phyloP scores from a whole-genome alignment of 2,329 filamentous ascomycete genomes.

The Xylariaceae sp. region DNA sequence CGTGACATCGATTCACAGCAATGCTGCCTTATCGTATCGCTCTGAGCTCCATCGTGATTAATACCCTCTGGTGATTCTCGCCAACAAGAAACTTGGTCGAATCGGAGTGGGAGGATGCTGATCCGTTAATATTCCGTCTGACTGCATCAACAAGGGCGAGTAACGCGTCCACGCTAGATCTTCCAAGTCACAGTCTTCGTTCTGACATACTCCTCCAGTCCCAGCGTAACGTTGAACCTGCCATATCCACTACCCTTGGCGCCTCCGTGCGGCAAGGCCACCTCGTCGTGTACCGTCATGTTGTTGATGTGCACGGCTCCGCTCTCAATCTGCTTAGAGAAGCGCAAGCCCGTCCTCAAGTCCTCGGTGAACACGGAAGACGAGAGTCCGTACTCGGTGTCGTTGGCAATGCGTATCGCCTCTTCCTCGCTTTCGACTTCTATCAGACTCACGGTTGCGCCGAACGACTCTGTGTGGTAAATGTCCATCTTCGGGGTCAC shows the following conservation, averaged over 20 bases:
- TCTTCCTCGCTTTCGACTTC: constrained; percentile 57
- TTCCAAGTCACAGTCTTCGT: constrained; percentile 33
- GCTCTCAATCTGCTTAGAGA: constrained; percentile 50
- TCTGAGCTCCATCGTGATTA: background rate
- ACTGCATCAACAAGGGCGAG: background rate
- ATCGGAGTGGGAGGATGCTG: background rate
- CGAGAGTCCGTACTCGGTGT: constrained; percentile 63
- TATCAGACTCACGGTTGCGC: constrained; percentile 57
- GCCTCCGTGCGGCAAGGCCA: constrained; percentile 39
- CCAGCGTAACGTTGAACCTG: constrained; percentile 34
- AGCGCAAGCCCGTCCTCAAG: constrained; percentile 46
- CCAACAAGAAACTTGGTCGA: background rate
- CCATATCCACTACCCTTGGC: constrained; percentile 40
- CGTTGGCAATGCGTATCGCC: constrained; percentile 59
- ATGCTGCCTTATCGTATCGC: background rate
- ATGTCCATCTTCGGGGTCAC: constrained; percentile 62
- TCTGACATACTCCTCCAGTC: constrained; percentile 32
- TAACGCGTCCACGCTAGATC: background rate
- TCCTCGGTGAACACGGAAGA: constrained; percentile 61
- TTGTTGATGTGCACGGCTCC: constrained; percentile 46
- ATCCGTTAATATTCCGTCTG: constrained; percentile 4
- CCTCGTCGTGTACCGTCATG: constrained; percentile 41
- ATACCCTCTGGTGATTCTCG: background rate
- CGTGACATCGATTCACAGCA: no score
- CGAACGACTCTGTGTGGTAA: constrained; percentile 61